A percentile compares a stretch with the other conserved stretches of the same genome.
phyloP scores from a whole-genome alignment of 805 yeast genomes.

The Torulaspora indica region DNA sequence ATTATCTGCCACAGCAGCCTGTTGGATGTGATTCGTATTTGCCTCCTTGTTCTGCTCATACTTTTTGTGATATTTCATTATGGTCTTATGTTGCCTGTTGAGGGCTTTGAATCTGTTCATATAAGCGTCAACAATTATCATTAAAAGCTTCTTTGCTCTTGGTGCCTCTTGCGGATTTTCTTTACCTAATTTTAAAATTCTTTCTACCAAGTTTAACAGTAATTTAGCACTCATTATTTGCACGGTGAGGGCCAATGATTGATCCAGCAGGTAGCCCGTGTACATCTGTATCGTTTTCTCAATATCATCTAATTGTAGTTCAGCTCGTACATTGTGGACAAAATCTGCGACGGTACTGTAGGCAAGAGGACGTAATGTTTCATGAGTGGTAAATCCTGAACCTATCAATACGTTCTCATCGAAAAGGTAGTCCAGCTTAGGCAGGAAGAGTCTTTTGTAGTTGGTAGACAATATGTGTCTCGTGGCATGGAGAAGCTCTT shows the following conservation, averaged over 20 bases:
- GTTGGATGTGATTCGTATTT: constrained; percentile 41
- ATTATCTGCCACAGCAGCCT: constrained; percentile 33
- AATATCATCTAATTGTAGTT: constrained; percentile 74
- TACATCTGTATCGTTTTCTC: constrained; percentile 83
- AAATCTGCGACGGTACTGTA: constrained; percentile 94
- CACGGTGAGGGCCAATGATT: constrained; percentile 76
- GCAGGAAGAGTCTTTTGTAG: constrained; percentile 72
- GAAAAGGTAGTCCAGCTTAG: constrained; percentile 78
- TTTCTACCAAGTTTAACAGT: constrained; percentile 78
- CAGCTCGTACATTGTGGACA: constrained; percentile 84
- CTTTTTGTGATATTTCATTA: constrained; percentile 55
- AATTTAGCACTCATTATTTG: constrained; percentile 96
- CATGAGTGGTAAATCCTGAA: constrained; percentile 85
- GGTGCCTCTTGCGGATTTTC: constrained; percentile 69
- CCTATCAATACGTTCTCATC: constrained; percentile 88
- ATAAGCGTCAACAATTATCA: constrained; percentile 83
- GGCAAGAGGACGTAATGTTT: constrained; percentile 86
- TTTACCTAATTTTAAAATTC: constrained; percentile 63
- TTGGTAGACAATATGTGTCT: constrained; percentile 92
- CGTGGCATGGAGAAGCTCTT: constrained; percentile 88
- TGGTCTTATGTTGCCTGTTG: constrained; percentile 64
- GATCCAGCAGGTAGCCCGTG: constrained; percentile 75
- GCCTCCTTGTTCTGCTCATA: constrained; percentile 44
- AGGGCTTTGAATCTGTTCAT: constrained; percentile 74
- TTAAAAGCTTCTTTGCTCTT: constrained; percentile 59